These are phyloP conservation scores for Daldinia childiae DNA, from an alignment of 495 filamentous ascomycete genomes.

Conservation along the genomic window DNA sequence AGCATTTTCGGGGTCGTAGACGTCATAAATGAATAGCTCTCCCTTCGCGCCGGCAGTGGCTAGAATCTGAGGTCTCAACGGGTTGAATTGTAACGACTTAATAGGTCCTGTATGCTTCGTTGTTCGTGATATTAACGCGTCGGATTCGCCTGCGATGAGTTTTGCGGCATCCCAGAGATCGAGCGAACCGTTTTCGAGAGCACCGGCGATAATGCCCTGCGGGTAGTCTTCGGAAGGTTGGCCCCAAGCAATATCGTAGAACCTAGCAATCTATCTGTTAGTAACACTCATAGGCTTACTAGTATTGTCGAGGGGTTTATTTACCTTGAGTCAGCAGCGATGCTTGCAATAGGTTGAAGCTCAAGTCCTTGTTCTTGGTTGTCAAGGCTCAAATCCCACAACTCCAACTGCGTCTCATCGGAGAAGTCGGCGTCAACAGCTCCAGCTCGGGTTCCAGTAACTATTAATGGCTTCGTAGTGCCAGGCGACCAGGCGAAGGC, in stretches of 20 bases:
- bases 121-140: slow-evolving; percentile 85
- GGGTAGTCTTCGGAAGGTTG: slow-evolving; percentile 77
- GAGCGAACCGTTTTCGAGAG: slow-evolving; percentile 94
- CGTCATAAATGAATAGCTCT: slow-evolving; percentile 94
- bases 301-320: slow-evolving; percentile 6
- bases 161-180: slow-evolving; percentile 95
- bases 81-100: slow-evolving; percentile 97
- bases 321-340: slow-evolving; percentile 90
- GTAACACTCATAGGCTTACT: slow-evolving; percentile 18
- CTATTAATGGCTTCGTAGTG: slow-evolving; percentile 77
- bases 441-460: slow-evolving; percentile 94
- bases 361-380: slow-evolving; percentile 77
- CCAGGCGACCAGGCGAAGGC: slow-evolving; percentile 96
- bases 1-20: slow-evolving; percentile 86
- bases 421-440: slow-evolving; percentile 98
- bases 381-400: slow-evolving; percentile 92
- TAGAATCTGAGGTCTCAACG: slow-evolving; percentile 87
- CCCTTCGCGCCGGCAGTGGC: slow-evolving; percentile 94
- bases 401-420: slow-evolving; percentile 93
- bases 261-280: slow-evolving; percentile 63
- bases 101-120: slow-evolving; percentile 92
- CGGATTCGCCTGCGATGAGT: slow-evolving; percentile 72
- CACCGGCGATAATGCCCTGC: slow-evolving; percentile 90
- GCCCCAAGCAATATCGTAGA: slow-evolving; percentile 97
- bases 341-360: slow-evolving; percentile 83